phyloP scores from a whole-genome alignment of 495 filamentous ascomycete species.

The Venustampulla echinocandica region DNA sequence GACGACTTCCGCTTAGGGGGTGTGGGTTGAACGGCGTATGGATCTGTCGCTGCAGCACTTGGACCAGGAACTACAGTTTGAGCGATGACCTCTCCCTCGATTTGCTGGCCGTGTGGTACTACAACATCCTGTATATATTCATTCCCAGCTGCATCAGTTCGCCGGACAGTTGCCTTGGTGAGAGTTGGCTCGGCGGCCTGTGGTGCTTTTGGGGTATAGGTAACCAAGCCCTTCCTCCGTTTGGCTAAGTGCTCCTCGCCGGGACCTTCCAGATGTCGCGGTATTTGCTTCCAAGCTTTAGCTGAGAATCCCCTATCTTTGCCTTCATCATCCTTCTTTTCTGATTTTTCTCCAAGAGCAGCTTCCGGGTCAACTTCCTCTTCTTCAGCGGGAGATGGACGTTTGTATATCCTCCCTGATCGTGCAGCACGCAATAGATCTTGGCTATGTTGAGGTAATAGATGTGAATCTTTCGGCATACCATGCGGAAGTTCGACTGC shows the following conservation, averaged over 20 bases:
- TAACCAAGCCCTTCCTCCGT: slow-evolving; percentile 62
- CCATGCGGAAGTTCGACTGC: slow-evolving; percentile 51
- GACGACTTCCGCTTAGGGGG: slow-evolving; percentile 54
- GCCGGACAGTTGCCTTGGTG: slow-evolving; percentile 68
- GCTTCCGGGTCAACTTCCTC: slow-evolving; percentile 38
- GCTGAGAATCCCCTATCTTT: slow-evolving; percentile 59
- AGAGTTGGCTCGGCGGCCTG: slow-evolving; percentile 40
- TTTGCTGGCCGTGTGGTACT: slow-evolving; percentile 67
- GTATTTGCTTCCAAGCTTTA: slow-evolving; percentile 69
- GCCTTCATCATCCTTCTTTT: slow-evolving; percentile 37
- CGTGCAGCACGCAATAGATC: slow-evolving; percentile 79
- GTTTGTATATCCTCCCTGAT: slow-evolving; percentile 60
- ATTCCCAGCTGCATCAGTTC: slow-evolving; percentile 68
- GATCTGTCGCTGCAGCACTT: slow-evolving; percentile 12
- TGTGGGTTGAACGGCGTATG: slow-evolving; percentile 14
- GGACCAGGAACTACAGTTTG: slow-evolving; percentile 41
- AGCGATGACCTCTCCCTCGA: slow-evolving; percentile 70
- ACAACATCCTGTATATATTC: slow-evolving; percentile 73
- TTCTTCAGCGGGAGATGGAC: slow-evolving; percentile 40
- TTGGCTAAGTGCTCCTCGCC: slow-evolving; percentile 81
- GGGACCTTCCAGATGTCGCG: slow-evolving; percentile 65
- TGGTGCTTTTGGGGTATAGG: slow-evolving; percentile 24
- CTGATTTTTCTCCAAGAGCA: slow-evolving; percentile 31
- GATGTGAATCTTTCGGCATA: slow-evolving; percentile 81
- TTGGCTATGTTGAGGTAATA: slow-evolving; percentile 69